These are phyloP conservation scores for Actinomortierella wolfii DNA, from an alignment of 371 early-diverging fungal genomes.

Conservation along the genomic window DNA sequence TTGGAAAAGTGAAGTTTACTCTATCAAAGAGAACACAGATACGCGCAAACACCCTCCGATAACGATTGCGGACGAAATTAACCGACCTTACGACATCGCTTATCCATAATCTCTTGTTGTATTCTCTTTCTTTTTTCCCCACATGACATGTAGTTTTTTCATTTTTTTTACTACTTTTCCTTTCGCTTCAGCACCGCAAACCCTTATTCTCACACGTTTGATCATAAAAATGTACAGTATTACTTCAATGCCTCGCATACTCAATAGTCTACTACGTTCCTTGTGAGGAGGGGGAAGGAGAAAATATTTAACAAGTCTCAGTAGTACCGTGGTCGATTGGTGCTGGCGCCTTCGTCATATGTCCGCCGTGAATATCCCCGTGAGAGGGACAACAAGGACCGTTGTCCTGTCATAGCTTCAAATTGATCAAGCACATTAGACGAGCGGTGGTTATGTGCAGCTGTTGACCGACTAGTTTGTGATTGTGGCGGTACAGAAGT, in stretches of 20 bases:
- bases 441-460: constrained; percentile 1
- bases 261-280: neutral
- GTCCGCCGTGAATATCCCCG: constrained; percentile 12
- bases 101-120: no score
- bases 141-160: neutral
- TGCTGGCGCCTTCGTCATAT: constrained; percentile 9
- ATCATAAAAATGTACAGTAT: neutral
- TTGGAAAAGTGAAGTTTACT: neutral
- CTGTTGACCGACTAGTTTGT: neutral
- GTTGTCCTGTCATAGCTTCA: constrained; percentile 14
- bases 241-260: neutral
- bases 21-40: neutral
- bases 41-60: neutral
- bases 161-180: neutral
- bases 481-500: no score
- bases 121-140: neutral
- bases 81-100: no score
- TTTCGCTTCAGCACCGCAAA: neutral
- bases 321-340: constrained; percentile 35
- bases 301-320: constrained; percentile 3
- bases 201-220: neutral
- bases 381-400: constrained; percentile 19
- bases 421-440: constrained; percentile 28
- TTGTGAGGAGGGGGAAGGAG: neutral
- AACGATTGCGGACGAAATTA: no score